A percentile compares a stretch with the other conserved stretches of the same genome.
These are phyloP conservation scores for Yamadazyma buinensis DNA, from an alignment of 1,139 yeast genomes.

Conservation along the genomic window DNA sequence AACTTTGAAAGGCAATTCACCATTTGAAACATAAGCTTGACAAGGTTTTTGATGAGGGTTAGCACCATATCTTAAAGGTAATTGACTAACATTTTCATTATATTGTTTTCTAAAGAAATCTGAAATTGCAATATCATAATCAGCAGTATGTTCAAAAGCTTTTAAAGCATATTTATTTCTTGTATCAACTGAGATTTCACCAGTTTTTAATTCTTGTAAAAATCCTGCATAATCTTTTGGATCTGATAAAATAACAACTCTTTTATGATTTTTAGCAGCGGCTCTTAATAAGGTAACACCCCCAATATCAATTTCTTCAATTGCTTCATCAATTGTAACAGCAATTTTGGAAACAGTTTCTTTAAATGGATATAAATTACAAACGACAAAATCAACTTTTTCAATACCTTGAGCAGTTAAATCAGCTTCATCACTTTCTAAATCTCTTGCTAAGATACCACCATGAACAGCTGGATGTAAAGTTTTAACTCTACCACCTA, in stretches of 20 bases:
- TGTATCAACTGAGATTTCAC: conserved; percentile 68
- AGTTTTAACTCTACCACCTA: conserved; percentile 97
- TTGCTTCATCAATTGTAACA: conserved; percentile 95
- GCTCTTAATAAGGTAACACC: conserved; percentile 97
- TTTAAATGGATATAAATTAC: conserved; percentile 97
- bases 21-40: conserved; percentile 85
- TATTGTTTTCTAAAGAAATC: conserved; percentile 97
- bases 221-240: conserved; percentile 89
- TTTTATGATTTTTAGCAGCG: conserved; percentile 95
- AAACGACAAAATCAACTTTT: conserved; percentile 93
- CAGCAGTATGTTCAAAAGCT: conserved; percentile 98
- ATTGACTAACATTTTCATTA: conserved; percentile 83
- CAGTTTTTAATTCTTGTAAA: conserved; percentile 69
- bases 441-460: conserved; percentile 92
- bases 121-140: conserved; percentile 90
- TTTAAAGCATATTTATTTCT: conserved; percentile 86
- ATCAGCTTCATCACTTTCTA: conserved; percentile 86
- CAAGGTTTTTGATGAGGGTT: conserved; percentile 99
- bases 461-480: conserved; percentile 99
- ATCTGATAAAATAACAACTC: conserved; percentile 93
- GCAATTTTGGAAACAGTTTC: conserved; percentile 95
- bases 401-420: conserved; percentile 84
- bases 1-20: conserved; percentile 91
- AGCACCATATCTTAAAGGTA: conserved; percentile 96
- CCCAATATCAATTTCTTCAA: conserved; percentile 97